Conservation (phyloP, 2,329 filamentous ascomycete species). For the Dactylellina leptospora region DNA sequence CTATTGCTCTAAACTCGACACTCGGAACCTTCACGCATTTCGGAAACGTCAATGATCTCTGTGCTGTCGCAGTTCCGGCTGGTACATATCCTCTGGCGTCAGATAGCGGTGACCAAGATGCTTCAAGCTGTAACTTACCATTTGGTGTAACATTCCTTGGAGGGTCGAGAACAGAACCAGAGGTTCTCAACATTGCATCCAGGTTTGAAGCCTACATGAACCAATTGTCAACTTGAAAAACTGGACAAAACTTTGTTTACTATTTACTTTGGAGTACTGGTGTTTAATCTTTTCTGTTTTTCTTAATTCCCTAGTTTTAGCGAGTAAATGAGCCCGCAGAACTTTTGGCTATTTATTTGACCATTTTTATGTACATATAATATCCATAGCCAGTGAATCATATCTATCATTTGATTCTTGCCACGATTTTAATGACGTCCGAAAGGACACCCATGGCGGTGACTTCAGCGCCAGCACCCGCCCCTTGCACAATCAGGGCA, state of each 20-base stretch:
- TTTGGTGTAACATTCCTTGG: slow-evolving; percentile 63
- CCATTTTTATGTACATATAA: slow-evolving; percentile 33
- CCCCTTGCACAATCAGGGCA: slow-evolving; percentile 92
- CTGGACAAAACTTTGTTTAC: neutral
- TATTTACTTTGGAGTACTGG: slow-evolving; percentile 17
- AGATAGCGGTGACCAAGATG: slow-evolving; percentile 48
- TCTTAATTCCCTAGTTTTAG: neutral
- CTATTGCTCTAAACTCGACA: slow-evolving; percentile 66
- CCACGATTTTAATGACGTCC: slow-evolving; percentile 82
- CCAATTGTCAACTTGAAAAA: slow-evolving; percentile 9
- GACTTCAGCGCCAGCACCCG: slow-evolving; percentile 88
- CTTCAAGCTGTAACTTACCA: slow-evolving; percentile 58
- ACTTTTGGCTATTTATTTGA: neutral
- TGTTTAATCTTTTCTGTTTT: slow-evolving; percentile 3
- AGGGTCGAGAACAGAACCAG: slow-evolving; percentile 61
- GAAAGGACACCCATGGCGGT: slow-evolving; percentile 98
- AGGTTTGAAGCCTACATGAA: slow-evolving; percentile 57
- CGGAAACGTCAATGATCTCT: slow-evolving; percentile 70
- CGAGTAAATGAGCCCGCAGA: neutral
- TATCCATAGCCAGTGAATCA: neutral
- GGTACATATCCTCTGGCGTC: slow-evolving; percentile 59
- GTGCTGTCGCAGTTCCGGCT: slow-evolving; percentile 66
- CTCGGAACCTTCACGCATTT: slow-evolving; percentile 70
- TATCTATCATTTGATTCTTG: slow-evolving; percentile 30
- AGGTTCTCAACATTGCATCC: slow-evolving; percentile 60